A percentile compares a stretch with the other conserved stretches of the same genome.
phyloP scores from a whole-genome alignment of 352 stramenopile species.

The Phytophthora rubi region DNA sequence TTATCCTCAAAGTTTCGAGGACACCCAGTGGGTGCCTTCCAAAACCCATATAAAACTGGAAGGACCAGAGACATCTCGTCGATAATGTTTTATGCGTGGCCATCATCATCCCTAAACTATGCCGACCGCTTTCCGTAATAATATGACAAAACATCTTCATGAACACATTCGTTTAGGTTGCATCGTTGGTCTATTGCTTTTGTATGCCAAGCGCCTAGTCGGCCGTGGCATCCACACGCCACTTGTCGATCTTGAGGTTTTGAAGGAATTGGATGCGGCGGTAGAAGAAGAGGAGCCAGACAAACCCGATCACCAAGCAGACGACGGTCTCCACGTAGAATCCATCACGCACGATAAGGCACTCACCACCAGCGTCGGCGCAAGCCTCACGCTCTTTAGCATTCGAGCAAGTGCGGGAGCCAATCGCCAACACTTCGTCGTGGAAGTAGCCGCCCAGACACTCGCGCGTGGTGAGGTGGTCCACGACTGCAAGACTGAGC shows the following conservation, averaged over 20 bases:
- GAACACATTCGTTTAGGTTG: not conserved
- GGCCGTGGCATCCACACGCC: conserved; percentile 58
- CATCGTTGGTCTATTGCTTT: conserved; percentile 35
- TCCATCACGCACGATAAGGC: conserved; percentile 78
- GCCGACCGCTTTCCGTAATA: conserved; percentile 36
- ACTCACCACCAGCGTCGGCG: conserved; percentile 64
- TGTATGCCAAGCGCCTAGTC: conserved; percentile 34
- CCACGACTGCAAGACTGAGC: conserved; percentile 81
- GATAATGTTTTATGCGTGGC: conserved; percentile 29
- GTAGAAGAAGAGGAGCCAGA: conserved; percentile 80
- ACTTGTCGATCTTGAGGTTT: conserved; percentile 86
- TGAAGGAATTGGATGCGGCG: conserved; percentile 73
- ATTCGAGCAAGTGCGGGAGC: conserved; percentile 82
- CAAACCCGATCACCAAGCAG: conserved; percentile 66
- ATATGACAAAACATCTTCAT: conserved; percentile 29
- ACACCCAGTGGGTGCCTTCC: too few relatives aligned
- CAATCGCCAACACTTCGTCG: conserved; percentile 75
- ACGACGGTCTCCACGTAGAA: conserved; percentile 85
- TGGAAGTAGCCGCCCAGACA: conserved; percentile 76
- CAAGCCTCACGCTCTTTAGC: conserved; percentile 69
- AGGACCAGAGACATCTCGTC: conserved; percentile 1
- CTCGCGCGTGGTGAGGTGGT: conserved; percentile 81
- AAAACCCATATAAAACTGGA: too few relatives aligned
- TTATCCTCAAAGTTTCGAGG: not conserved
- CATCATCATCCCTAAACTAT: conserved; percentile 32